A percentile compares a stretch with the other conserved stretches of the same genome.
Evolutionary conservation across 768 basidiomycete genomes (phyloP).

Genomic region (Naganishia antarctica): DNA sequence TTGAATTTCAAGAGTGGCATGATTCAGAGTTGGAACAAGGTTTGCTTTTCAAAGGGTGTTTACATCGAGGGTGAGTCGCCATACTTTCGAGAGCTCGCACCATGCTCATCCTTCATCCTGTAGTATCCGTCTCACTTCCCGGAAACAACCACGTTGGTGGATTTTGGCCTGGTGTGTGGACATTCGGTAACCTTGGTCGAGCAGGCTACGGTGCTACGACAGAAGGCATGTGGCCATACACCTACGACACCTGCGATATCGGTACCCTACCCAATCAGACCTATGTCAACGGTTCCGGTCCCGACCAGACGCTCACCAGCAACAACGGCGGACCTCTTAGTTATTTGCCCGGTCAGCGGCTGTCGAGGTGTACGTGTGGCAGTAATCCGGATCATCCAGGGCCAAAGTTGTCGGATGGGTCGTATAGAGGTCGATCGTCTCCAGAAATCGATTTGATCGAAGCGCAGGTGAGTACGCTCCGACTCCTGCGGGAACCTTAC

Average conservation of each 20-base stretch:
- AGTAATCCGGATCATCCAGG: constrained; percentile 78
- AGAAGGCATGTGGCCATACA: constrained; percentile 81
- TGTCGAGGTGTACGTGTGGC: constrained; percentile 82
- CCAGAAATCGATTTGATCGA: constrained; percentile 90
- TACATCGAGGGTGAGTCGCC: constrained; percentile 61
- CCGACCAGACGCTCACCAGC: constrained; percentile 37
- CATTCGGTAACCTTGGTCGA: constrained; percentile 75
- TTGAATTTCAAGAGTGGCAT: constrained; percentile 65
- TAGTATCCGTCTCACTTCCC: constrained; percentile 43
- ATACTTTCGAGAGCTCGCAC: background rate
- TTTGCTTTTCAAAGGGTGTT: constrained; percentile 55
- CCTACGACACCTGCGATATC: constrained; percentile 75
- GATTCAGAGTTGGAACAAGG: constrained; percentile 82
- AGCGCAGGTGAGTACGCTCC: constrained; percentile 53
- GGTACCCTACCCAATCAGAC: constrained; percentile 84
- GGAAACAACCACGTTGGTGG: constrained; percentile 43
- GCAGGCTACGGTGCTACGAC: constrained; percentile 86
- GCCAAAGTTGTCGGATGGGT: constrained; percentile 67
- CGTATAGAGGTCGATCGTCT: constrained; percentile 70
- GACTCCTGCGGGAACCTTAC: too few relatives aligned
- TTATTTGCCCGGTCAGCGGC: constrained; percentile 71
- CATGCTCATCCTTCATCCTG: background rate
- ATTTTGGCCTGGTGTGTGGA: constrained; percentile 84
- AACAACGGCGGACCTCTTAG: constrained; percentile 34
- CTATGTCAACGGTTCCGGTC: constrained; percentile 35